A percentile compares a stretch with the other conserved stretches of the same genome.
Evolutionary conservation across 192 early-diverging fungal species (phyloP).

Genomic region (Entomortierella chlamydospora): DNA sequence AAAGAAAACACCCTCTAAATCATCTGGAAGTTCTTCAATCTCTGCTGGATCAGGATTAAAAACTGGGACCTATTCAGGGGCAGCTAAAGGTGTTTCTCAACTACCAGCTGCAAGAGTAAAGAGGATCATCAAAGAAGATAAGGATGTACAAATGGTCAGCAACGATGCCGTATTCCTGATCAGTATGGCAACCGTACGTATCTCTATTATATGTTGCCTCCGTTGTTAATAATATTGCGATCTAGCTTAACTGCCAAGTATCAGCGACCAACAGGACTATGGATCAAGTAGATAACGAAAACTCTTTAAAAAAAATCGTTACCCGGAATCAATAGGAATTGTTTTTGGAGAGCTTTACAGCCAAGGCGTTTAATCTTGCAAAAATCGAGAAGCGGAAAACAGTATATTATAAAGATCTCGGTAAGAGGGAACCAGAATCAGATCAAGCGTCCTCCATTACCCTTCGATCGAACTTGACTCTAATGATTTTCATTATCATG

Average conservation of each 20-base stretch:
- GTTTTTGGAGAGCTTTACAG: slow-evolving; percentile 75
- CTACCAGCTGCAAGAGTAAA: slow-evolving; percentile 76
- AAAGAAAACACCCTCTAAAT: slow-evolving; percentile 28
- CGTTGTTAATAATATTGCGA: too few species aligned
- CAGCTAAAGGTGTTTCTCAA: slow-evolving; percentile 60
- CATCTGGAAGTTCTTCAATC: background rate
- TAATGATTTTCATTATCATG: background rate
- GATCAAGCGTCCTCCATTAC: too few species aligned
- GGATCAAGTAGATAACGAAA: too few species aligned
- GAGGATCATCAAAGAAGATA: slow-evolving; percentile 81
- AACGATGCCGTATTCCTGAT: slow-evolving; percentile 76
- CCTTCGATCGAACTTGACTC: background rate
- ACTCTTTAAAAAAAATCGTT: background rate
- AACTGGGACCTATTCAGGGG: slow-evolving; percentile 18
- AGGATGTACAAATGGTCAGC: slow-evolving; percentile 75
- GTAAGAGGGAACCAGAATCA: slow-evolving; percentile 45
- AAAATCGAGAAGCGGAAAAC: slow-evolving; percentile 78
- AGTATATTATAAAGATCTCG: slow-evolving; percentile 78
- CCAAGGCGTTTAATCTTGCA: slow-evolving; percentile 70
- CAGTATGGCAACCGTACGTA: slow-evolving; percentile 69
- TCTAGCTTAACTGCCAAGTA: too few species aligned
- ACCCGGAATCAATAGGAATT: slow-evolving; percentile 61
- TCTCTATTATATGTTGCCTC: background rate
- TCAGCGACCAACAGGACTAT: too few species aligned
- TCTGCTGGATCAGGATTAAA: slow-evolving; percentile 7